phyloP scores from a whole-genome alignment of 192 early-diverging fungal genomes.

The Coemansia aciculifera region DNA sequence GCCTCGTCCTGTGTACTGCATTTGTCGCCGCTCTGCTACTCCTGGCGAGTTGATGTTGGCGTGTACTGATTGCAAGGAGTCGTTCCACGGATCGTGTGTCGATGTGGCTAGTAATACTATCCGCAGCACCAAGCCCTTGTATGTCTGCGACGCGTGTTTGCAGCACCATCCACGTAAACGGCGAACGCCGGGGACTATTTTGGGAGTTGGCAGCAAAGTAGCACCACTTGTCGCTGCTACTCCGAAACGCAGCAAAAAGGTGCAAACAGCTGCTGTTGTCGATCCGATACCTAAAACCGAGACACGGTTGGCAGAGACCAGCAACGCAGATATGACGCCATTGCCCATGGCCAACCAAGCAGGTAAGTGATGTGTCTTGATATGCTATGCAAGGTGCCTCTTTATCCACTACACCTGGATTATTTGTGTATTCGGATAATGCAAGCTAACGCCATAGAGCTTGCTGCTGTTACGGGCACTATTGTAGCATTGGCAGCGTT shows the following conservation, averaged over 20 bases:
- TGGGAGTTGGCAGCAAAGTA: slow-evolving; percentile 19
- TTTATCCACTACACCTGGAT: not conserved
- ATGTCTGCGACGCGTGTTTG: slow-evolving; percentile 29
- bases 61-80: slow-evolving; percentile 33
- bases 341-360: slow-evolving; percentile 15
- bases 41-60: slow-evolving; percentile 25
- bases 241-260: slow-evolving; percentile 5
- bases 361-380: slow-evolving; percentile 19
- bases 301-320: not conserved
- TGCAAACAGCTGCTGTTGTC: not conserved
- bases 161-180: slow-evolving; percentile 18
- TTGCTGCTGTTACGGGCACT: not conserved
- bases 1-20: slow-evolving; percentile 19
- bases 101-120: slow-evolving; percentile 14
- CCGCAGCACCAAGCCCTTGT: not conserved
- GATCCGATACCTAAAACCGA: slow-evolving; percentile 3
- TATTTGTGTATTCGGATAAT: not conserved
- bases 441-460: not conserved
- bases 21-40: slow-evolving; percentile 15
- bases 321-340: not conserved
- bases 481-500: slow-evolving; percentile 19
- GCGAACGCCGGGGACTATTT: slow-evolving; percentile 31
- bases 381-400: not conserved
- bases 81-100: slow-evolving; percentile 43
- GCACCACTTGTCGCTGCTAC: not conserved